A percentile compares a stretch with the other conserved stretches of the same genome.
Evolutionary conservation across 2,329 filamentous ascomycete species (phyloP).

Genomic region (Rosellinia necatrix): DNA sequence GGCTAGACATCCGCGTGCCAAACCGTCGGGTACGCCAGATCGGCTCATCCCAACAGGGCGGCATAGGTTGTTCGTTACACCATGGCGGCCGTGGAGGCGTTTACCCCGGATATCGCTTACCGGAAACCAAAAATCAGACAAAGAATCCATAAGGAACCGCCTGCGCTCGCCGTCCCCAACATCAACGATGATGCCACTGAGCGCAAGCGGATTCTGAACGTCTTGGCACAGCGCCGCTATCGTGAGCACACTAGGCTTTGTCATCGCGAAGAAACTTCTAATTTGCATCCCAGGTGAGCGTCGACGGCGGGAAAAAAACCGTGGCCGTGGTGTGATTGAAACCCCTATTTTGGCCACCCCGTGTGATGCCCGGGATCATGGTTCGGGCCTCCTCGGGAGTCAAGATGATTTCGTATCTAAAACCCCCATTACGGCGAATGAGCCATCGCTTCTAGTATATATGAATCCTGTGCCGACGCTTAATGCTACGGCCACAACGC

Average conservation of each 20-base stretch:
- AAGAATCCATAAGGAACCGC: constrained; percentile 46
- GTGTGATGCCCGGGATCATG: background rate
- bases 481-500: background rate
- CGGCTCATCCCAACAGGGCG: background rate
- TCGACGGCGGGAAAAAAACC: constrained; percentile 18
- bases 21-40: background rate
- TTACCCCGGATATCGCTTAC: background rate
- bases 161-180: constrained; percentile 50
- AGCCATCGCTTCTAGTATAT: background rate
- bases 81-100: constrained; percentile 1
- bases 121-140: constrained; percentile 42
- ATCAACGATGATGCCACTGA: constrained; percentile 57
- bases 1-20: background rate
- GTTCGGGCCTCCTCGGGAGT: background rate
- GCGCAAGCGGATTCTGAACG: constrained; percentile 58
- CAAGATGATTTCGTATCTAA: background rate
- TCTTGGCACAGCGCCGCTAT: constrained; percentile 60
- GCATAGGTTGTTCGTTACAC: background rate
- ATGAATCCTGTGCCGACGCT: background rate
- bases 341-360: background rate
- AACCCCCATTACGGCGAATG: background rate
- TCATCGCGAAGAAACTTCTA: background rate
- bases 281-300: constrained; percentile 22
- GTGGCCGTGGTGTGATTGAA: background rate
- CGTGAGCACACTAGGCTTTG: constrained; percentile 39